Percentiles rank a stretch among this genome's conserved stretches.
phyloP scores from a whole-genome alignment of 768 basidiomycete genomes.

The Termitomyces sp. region DNA sequence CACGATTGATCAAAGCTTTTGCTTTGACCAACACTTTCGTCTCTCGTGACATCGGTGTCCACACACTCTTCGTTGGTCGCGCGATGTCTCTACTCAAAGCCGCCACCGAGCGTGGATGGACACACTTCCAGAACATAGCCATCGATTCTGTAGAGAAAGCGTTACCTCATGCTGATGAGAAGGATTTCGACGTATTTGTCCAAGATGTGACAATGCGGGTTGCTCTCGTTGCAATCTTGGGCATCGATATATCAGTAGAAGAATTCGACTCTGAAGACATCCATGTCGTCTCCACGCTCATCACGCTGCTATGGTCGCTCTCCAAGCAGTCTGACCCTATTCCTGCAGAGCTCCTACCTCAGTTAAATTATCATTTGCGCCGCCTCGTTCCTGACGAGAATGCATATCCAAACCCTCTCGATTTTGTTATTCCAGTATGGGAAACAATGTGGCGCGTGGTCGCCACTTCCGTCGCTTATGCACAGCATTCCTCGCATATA shows the following conservation, averaged over 20 bases:
- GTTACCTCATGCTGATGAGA: conserved; percentile 4
- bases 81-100: conserved; percentile 26
- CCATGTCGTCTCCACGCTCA: conserved; percentile 30
- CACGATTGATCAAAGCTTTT: conserved; percentile 30
- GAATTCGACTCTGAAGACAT: conserved; percentile 31
- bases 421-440: conserved; percentile 56
- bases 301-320: conserved; percentile 45
- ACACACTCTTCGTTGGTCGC: conserved; percentile 29
- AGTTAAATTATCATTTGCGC: conserved; percentile 33
- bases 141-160: conserved; percentile 26
- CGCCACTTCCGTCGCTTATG: conserved; percentile 38
- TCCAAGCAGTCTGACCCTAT: conserved; percentile 35
- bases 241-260: conserved; percentile 22
- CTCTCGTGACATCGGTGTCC: conserved; percentile 28
- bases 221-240: conserved; percentile 40
- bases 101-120: conserved; percentile 29
- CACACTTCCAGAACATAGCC: conserved; percentile 25
- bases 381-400: conserved; percentile 35
- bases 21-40: conserved; percentile 52
- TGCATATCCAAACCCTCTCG: conserved; percentile 36
- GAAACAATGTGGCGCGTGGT: conserved; percentile 63
- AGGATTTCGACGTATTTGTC: conserved; percentile 36
- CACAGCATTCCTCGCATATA: conserved; percentile 24
- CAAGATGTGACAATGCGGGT: conserved; percentile 41
- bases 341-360: conserved; percentile 25